phyloP scores from a whole-genome alignment of 495 filamentous ascomycete genomes.

The Immersiella caudata region DNA sequence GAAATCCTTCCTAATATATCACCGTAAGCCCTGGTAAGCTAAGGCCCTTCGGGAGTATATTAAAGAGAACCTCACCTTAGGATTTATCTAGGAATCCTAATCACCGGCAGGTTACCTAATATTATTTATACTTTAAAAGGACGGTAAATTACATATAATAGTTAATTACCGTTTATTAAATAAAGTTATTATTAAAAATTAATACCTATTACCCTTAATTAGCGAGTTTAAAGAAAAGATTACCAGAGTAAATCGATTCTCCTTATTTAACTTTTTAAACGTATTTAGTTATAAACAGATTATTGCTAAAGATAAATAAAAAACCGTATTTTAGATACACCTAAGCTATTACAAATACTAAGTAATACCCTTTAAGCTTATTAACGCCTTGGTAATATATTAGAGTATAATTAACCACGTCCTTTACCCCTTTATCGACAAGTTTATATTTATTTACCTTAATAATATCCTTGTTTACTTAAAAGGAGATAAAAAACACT shows the following conservation, averaged over 20 bases:
- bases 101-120: not conserved
- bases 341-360: not conserved
- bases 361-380: not conserved
- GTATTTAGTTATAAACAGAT: not conserved
- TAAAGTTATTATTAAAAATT: not conserved
- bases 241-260: not conserved
- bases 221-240: not conserved
- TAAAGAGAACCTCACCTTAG: not conserved
- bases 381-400: not conserved
- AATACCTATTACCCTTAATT: not conserved
- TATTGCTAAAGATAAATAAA: not conserved
- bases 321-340: not conserved
- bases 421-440: not conserved
- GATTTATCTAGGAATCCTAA: not conserved
- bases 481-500: not conserved
- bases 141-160: not conserved
- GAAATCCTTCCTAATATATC: not conserved
- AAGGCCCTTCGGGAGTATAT: not conserved
- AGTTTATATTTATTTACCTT: not conserved
- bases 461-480: not conserved
- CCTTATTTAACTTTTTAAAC: not conserved
- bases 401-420: not conserved
- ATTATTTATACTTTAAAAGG: not conserved
- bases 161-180: not conserved
- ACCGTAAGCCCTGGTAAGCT: not conserved